phyloP scores from a whole-genome alignment of 75 land plant genomes.

The Sequoia sempervirens region DNA sequence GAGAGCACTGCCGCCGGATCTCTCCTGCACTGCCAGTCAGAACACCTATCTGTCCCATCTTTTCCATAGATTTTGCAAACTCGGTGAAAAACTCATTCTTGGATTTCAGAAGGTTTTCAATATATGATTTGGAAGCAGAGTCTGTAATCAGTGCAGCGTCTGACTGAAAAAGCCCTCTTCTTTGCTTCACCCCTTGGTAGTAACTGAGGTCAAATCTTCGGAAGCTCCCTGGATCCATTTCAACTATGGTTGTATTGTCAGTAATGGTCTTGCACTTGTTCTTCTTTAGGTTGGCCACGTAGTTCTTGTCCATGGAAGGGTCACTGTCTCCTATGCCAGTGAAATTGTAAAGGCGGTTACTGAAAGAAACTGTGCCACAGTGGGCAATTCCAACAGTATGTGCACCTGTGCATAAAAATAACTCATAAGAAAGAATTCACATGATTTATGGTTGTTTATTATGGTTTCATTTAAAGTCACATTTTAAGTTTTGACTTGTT shows the following conservation, averaged over 20 bases:
- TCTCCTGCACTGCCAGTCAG: constrained; percentile 11
- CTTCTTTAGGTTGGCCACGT: neutral
- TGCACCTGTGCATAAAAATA: constrained; percentile 2
- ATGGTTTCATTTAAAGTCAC: too few species aligned
- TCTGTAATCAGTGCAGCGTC: constrained; percentile 9
- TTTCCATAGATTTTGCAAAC: constrained; percentile 29
- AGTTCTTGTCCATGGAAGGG: constrained; percentile 16
- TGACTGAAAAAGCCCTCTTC: constrained; percentile 12
- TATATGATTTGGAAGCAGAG: neutral
- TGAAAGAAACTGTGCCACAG: constrained; percentile 7
- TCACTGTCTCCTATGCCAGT: constrained; percentile 23
- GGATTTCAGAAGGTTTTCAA: neutral
- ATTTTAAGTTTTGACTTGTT: too few species aligned
- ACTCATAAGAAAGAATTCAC: too few species aligned
- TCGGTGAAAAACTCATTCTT: constrained; percentile 12
- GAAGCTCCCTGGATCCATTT: constrained; percentile 7
- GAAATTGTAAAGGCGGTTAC: constrained; percentile 25
- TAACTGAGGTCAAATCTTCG: constrained; percentile 4
- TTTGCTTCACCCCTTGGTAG: neutral
- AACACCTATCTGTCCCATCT: constrained; percentile 36
- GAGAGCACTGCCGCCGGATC: constrained; percentile 8
- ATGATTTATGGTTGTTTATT: too few species aligned
- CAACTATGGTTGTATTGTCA: neutral
- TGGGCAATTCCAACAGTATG: constrained; percentile 18
- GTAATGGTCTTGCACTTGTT: neutral